A percentile compares a stretch with the other conserved stretches of the same genome.
Conservation (phyloP, 495 filamentous ascomycete genomes). For the Thermothielavioides terrestris region DNA sequence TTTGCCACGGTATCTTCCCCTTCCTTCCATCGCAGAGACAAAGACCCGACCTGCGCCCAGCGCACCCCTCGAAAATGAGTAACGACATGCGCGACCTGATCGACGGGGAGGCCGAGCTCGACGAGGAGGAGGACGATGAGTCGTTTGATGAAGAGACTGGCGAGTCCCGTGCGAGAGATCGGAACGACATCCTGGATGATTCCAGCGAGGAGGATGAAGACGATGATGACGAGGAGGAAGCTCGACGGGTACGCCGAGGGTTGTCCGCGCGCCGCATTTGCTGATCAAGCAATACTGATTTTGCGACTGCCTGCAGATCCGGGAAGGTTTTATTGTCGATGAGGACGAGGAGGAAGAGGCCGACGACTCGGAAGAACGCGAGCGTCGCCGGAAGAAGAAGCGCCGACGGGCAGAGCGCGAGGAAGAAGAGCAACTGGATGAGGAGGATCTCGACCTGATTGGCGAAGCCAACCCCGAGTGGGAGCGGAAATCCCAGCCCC, state of each 20-base stretch:
- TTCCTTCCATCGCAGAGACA: no score
- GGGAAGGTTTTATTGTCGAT: slow-evolving; percentile 93
- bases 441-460: slow-evolving; percentile 94
- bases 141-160: slow-evolving; percentile 77
- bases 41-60: not conserved
- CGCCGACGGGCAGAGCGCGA: slow-evolving; percentile 65
- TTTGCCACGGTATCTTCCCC: no score
- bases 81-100: slow-evolving; percentile 58
- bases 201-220: slow-evolving; percentile 96
- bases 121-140: slow-evolving; percentile 85
- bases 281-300: not conserved
- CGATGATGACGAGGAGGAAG: slow-evolving; percentile 84
- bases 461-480: slow-evolving; percentile 65
- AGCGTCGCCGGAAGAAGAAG: slow-evolving; percentile 56
- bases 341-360: slow-evolving; percentile 76
- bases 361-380: slow-evolving; percentile 53
- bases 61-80: slow-evolving; percentile 48
- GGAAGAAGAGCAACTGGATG: slow-evolving; percentile 83
- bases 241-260: slow-evolving; percentile 42
- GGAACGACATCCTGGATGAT: slow-evolving; percentile 50
- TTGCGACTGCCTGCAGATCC: slow-evolving; percentile 47
- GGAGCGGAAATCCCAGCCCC: slow-evolving; percentile 51
- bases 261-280: not conserved
- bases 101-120: slow-evolving; percentile 74
- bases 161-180: slow-evolving; percentile 39